phyloP scores from a whole-genome alignment of 2,329 filamentous ascomycete species.

The Ceratocystis variospora region DNA sequence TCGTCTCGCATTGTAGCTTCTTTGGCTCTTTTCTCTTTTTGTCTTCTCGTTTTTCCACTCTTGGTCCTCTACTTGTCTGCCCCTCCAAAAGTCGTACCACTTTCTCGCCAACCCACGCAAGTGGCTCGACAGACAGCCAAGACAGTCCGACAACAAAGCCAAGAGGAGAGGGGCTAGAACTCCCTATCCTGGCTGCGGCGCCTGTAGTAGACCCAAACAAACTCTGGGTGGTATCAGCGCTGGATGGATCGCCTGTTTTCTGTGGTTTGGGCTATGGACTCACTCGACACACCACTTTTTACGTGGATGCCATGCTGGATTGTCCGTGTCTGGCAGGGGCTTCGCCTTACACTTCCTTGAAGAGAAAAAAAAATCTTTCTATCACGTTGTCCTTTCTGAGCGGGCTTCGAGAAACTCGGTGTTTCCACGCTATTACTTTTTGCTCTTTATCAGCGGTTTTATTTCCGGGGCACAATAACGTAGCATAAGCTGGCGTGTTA shows the following conservation, averaged over 20 bases:
- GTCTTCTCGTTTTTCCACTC: not conserved
- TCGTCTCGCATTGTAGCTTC: no score
- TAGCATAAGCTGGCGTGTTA: no score
- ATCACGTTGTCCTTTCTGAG: no score
- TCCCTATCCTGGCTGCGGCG: not conserved
- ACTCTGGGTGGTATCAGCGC: not conserved
- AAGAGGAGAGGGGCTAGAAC: not conserved
- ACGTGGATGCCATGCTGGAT: no score
- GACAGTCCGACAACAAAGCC: not conserved
- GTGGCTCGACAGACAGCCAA: not conserved
- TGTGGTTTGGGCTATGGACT: not conserved
- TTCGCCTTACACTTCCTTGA: no score
- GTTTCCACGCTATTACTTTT: no score
- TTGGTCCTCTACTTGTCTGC: not conserved
- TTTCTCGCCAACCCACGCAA: not conserved
- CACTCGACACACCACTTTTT: no score
- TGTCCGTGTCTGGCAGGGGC: no score
- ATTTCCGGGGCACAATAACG: no score
- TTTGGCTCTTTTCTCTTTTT: not conserved
- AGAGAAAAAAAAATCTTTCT: no score
- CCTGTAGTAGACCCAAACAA: not conserved
- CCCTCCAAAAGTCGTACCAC: conserved; percentile 1
- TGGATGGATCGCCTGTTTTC: conserved; percentile 3
- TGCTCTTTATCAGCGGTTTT: no score
- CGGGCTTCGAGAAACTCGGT: no score